Conservation (phyloP, 2,329 filamentous ascomycete genomes). For the Fusarium anthophilum region DNA sequence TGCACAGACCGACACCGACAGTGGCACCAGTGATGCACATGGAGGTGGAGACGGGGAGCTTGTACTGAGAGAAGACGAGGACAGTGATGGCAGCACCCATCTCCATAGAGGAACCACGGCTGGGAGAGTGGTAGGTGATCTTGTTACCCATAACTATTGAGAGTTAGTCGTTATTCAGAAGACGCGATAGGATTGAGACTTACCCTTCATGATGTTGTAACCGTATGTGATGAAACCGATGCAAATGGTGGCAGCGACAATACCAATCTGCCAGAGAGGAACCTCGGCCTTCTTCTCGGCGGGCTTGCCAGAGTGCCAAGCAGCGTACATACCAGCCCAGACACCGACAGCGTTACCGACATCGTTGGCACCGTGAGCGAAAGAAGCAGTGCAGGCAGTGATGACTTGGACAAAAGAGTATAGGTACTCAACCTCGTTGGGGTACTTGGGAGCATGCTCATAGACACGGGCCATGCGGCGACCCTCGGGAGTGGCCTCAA, state of each 20-base stretch:
- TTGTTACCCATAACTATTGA: constrained; percentile 81
- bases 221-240: constrained; percentile 78
- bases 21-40: constrained; percentile 86
- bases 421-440: constrained; percentile 76
- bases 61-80: constrained; percentile 78
- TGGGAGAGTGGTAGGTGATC: constrained; percentile 74
- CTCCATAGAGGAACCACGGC: constrained; percentile 75
- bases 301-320: constrained; percentile 71
- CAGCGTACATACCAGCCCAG: constrained; percentile 75
- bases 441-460: constrained; percentile 69
- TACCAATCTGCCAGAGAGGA: constrained; percentile 79
- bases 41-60: constrained; percentile 78
- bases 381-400: constrained; percentile 77
- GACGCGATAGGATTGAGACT: constrained; percentile 35
- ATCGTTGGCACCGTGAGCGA: constrained; percentile 81
- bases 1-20: constrained; percentile 81
- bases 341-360: constrained; percentile 76
- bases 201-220: constrained; percentile 86
- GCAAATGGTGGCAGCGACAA: constrained; percentile 70
- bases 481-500: constrained; percentile 77
- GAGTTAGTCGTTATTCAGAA: constrained; percentile 16
- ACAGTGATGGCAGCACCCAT: constrained; percentile 82
- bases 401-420: constrained; percentile 74
- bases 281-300: constrained; percentile 71
- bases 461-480: constrained; percentile 70